Evolutionary conservation across 2,329 filamentous ascomycete genomes (phyloP).

Genomic region (Claviceps arundinis): DNA sequence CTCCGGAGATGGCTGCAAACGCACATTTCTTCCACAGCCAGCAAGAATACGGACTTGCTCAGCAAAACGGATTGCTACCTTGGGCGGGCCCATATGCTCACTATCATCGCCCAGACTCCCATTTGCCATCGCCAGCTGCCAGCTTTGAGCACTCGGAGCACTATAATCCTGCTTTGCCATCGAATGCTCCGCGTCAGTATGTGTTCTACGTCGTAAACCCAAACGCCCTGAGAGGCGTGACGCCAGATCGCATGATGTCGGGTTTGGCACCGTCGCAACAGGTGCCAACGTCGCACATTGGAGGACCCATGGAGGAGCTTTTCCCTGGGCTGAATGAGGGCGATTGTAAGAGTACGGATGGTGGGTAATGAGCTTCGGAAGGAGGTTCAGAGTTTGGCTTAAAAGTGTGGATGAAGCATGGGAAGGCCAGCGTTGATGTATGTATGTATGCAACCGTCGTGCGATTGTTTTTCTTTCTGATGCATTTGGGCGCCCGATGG

Average conservation of each 20-base stretch:
- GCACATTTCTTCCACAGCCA: not conserved
- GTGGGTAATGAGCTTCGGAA: not conserved
- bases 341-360: not conserved
- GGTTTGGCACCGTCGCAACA: not conserved
- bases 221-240: not conserved
- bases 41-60: not conserved
- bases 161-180: not conserved
- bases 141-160: constrained; percentile 2
- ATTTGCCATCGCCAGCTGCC: not conserved
- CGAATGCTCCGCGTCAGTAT: not conserved
- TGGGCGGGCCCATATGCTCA: not conserved
- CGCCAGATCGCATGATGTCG: not conserved
- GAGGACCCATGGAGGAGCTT: constrained; percentile 3
- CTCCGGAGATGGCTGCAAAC: not conserved
- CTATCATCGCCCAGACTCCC: not conserved
- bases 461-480: not conserved
- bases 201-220: not conserved
- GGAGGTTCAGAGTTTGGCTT: no score
- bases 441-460: not conserved
- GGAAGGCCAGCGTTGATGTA: not conserved
- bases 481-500: not conserved
- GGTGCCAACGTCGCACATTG: constrained; percentile 1
- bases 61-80: not conserved
- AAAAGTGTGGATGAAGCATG: not conserved
- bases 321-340: constrained; percentile 1